Percentiles rank a stretch among this genome's conserved stretches.
These are phyloP conservation scores for Phytopythium montanum DNA, from an alignment of 352 stramenopile species.

Conservation along the genomic window DNA sequence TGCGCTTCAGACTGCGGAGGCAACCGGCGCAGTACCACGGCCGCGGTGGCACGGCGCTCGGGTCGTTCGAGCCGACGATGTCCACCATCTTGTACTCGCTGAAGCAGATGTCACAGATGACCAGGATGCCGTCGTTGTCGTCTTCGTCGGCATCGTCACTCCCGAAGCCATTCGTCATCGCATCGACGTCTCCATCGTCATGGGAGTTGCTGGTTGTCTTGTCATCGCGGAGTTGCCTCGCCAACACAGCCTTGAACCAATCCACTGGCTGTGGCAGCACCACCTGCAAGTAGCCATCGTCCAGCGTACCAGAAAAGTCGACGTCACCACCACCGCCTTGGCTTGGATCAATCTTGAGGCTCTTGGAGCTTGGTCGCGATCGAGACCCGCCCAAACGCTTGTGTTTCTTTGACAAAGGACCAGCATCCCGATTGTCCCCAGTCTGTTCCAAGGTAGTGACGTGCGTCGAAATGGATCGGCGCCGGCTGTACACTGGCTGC, in stretches of 20 bases:
- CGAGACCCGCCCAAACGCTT: constrained; percentile 18
- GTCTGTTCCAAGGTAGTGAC: neutral
- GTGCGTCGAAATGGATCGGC: neutral
- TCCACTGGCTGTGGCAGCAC: constrained; percentile 28
- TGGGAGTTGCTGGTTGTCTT: neutral
- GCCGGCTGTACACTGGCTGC: constrained; percentile 9
- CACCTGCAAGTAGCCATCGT: neutral
- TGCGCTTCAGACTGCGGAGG: constrained; percentile 64
- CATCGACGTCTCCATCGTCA: neutral
- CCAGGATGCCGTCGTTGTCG: constrained; percentile 38
- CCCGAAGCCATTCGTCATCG: constrained; percentile 47
- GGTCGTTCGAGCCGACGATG: constrained; percentile 37
- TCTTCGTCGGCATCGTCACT: constrained; percentile 29
- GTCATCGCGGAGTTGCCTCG: neutral
- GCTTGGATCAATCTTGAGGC: neutral
- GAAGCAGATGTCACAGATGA: constrained; percentile 79
- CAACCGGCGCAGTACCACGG: constrained; percentile 76
- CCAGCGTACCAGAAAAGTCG: neutral
- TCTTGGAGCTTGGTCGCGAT: constrained; percentile 10
- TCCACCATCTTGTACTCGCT: constrained; percentile 71
- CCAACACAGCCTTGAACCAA: constrained; percentile 4
- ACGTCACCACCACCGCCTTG: neutral
- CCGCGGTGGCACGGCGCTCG: constrained; percentile 35
- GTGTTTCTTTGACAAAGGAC: constrained; percentile 18
- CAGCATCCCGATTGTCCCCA: neutral